Conservation (phyloP, 1,139 yeast genomes). For the Pichia sp. region DNA sequence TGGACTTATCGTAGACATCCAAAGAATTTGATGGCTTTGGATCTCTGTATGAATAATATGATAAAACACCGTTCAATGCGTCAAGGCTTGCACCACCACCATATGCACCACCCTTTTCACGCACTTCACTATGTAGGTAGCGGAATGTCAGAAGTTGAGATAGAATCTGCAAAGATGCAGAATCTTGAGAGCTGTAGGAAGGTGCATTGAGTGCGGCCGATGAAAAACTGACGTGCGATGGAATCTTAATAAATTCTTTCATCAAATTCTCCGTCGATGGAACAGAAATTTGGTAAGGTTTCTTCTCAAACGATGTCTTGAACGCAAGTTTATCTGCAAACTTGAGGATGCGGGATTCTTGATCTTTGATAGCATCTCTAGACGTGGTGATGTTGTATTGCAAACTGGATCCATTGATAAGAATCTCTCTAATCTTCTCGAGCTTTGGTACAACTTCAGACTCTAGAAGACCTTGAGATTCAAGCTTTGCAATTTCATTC, state of each 20-base stretch:
- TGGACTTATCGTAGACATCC: constrained; percentile 52
- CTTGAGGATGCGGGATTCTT: constrained; percentile 34
- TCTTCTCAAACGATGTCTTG: constrained; percentile 10
- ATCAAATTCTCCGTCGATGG: not conserved
- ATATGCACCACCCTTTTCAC: constrained; percentile 97
- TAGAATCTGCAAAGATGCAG: constrained; percentile 78
- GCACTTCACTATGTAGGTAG: constrained; percentile 77
- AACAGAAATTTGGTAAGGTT: constrained; percentile 10
- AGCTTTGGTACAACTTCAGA: constrained; percentile 58
- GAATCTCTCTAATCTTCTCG: constrained; percentile 41
- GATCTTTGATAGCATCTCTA: constrained; percentile 32
- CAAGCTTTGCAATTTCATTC: constrained; percentile 48
- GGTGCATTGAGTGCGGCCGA: constrained; percentile 66
- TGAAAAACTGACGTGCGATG: constrained; percentile 85
- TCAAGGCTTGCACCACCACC: constrained; percentile 91
- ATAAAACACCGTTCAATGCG: constrained; percentile 73
- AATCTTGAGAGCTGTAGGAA: constrained; percentile 61
- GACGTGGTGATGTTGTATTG: constrained; percentile 59
- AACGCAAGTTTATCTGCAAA: constrained; percentile 29
- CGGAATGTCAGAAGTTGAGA: constrained; percentile 78
- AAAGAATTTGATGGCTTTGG: constrained; percentile 77
- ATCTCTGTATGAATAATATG: constrained; percentile 88
- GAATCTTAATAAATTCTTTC: constrained; percentile 54
- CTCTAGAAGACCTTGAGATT: constrained; percentile 48
- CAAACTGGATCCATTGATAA: constrained; percentile 36